Evolutionary conservation across 78 protist species (phyloP).

Genomic region (Parvularia atlantis): DNA sequence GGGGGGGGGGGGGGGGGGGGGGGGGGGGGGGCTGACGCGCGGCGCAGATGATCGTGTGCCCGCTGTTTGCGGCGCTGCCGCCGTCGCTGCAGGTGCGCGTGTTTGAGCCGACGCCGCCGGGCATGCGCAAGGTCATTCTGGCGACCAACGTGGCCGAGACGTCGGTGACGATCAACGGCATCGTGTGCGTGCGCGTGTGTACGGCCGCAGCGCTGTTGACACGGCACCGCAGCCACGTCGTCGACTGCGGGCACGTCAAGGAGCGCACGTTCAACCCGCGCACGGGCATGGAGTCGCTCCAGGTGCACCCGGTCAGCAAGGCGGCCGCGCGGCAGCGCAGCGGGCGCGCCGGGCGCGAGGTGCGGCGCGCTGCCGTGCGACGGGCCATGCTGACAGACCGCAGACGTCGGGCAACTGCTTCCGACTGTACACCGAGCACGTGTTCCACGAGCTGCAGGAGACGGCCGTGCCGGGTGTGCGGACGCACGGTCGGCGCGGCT

Average conservation of each 20-base stretch:
- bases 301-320: slow-evolving; percentile 45
- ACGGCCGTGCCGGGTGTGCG: neutral
- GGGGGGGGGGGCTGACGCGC: too few relatives aligned
- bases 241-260: slow-evolving; percentile 78
- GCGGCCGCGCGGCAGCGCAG: slow-evolving; percentile 69
- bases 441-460: neutral
- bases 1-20: too few relatives aligned
- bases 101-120: slow-evolving; percentile 69
- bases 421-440: slow-evolving; percentile 36
- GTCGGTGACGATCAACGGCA: slow-evolving; percentile 81
- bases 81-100: slow-evolving; percentile 60
- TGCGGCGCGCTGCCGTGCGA: neutral
- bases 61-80: slow-evolving; percentile 62
- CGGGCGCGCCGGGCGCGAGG: slow-evolving; percentile 79
- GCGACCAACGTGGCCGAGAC: slow-evolving; percentile 96
- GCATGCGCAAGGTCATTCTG: slow-evolving; percentile 70
- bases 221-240: slow-evolving; percentile 39
- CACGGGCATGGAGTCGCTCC: slow-evolving; percentile 60
- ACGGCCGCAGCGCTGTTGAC: slow-evolving; percentile 57
- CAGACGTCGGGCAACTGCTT: slow-evolving; percentile 34
- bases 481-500: too few relatives aligned
- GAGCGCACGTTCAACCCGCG: slow-evolving; percentile 29
- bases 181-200: slow-evolving; percentile 56
- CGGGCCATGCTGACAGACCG: neutral
- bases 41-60: slow-evolving; percentile 25